Conservation (phyloP, 2,329 filamentous ascomycete species). For the Nemania sp. region DNA sequence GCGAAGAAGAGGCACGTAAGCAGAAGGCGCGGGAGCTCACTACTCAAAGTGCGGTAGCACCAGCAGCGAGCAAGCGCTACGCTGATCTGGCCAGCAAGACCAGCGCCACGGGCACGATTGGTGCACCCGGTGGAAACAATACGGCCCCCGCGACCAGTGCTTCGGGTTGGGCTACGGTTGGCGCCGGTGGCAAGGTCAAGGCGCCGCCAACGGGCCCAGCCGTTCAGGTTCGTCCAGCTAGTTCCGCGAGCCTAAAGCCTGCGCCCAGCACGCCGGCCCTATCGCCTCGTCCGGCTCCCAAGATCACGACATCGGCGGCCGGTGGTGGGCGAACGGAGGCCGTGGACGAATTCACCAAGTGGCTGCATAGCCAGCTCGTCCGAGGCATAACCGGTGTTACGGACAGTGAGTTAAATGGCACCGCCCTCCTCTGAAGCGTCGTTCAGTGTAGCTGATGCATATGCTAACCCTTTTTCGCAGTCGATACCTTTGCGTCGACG, state of each 20-base stretch:
- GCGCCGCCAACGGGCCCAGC: conserved; percentile 67
- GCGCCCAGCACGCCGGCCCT: conserved; percentile 44
- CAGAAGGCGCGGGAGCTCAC: conserved; percentile 65
- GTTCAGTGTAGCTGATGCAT: neutral
- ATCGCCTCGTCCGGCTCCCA: conserved; percentile 55
- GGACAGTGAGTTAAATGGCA: conserved; percentile 52
- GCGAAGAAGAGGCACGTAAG: conserved; percentile 92
- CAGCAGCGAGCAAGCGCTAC: conserved; percentile 78
- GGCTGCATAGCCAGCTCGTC: conserved; percentile 79
- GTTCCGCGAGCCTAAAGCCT: conserved; percentile 50
- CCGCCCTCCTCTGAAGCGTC: too few relatives aligned
- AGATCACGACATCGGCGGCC: conserved; percentile 54
- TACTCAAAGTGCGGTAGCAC: conserved; percentile 52
- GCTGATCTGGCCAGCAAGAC: conserved; percentile 89
- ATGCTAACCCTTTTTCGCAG: conserved; percentile 48
- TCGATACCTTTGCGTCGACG: conserved; percentile 78
- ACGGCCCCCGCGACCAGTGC: conserved; percentile 49
- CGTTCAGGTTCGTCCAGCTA: conserved; percentile 52
- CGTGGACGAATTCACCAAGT: conserved; percentile 91
- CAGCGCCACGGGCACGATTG: conserved; percentile 43
- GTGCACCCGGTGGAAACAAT: conserved; percentile 45
- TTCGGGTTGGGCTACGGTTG: conserved; percentile 90
- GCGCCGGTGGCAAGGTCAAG: conserved; percentile 91
- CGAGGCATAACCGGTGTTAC: conserved; percentile 66
- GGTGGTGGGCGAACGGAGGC: conserved; percentile 58